Evolutionary conservation across 2,329 filamentous ascomycete species (phyloP).

Genomic region (Hypocrella siamensis): DNA sequence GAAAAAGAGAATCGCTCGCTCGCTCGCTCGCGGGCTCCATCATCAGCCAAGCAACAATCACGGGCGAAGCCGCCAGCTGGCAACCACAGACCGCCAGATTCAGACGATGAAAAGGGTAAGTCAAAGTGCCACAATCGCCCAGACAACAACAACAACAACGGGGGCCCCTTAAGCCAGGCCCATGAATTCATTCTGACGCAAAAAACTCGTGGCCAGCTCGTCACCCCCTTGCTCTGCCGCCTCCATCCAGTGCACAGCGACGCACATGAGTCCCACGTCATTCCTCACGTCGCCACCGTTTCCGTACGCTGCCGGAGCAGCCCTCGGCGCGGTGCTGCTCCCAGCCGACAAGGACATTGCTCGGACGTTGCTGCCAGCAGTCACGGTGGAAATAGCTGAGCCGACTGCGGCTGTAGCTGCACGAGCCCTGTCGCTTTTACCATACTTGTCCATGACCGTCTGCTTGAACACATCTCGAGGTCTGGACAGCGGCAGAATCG

Average conservation of each 20-base stretch:
- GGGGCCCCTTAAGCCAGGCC: conserved; percentile 12
- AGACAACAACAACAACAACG: too few species aligned
- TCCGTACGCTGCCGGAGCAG: conserved; percentile 11
- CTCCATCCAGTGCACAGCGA: conserved; percentile 97
- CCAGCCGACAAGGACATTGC: conserved; percentile 6
- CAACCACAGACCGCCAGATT: too few species aligned
- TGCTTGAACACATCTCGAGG: conserved; percentile 84
- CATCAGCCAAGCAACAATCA: too few species aligned
- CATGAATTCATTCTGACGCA: conserved; percentile 47
- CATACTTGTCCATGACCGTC: conserved; percentile 60
- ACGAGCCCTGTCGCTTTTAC: conserved; percentile 19
- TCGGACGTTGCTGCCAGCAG: conserved; percentile 9
- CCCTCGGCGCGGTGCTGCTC: conserved; percentile 7
- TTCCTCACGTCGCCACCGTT: conserved; percentile 41
- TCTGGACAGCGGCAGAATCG: conserved; percentile 69
- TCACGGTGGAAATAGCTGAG: conserved; percentile 10
- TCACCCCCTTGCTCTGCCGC: conserved; percentile 76
- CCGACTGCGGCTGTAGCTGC: conserved; percentile 9
- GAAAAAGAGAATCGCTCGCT: too few species aligned
- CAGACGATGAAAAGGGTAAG: too few species aligned
- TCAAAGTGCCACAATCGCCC: too few species aligned
- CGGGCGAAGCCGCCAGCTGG: too few species aligned
- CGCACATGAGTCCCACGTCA: conserved; percentile 79
- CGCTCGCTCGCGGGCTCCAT: too few species aligned
- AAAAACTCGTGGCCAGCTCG: conserved; percentile 64